Base-by-base conservation (phyloP, 805 yeast genomes). In the Ogataea degrootiae region DNA sequence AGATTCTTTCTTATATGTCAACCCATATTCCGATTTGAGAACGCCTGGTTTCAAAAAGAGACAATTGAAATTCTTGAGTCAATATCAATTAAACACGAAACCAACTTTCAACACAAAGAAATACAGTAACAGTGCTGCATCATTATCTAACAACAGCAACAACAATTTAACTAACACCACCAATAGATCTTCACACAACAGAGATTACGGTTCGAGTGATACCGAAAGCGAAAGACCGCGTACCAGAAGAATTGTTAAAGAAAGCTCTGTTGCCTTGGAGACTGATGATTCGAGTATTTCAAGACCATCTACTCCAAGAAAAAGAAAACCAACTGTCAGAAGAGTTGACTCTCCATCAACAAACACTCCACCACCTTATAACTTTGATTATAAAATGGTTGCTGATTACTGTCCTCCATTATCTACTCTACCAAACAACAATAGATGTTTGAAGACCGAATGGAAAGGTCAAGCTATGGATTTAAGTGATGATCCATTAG, bases 391-490 rank as follows among this genome's bases (percentile, higher is more conserved):
- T 75, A 85, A 82, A 61, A 69, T 80, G 26, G 69, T 91, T 47
- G 90, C 90, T 35, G 96, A 90, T 66, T 89, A 75, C 66, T 81
- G 88, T n/a, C 97, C 97, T 4, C 73, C 85, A 17, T 55, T 79
- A 14, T 59, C 72, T 2, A 73, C 85, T 1, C 71, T 91, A 52
- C 95, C 96, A 57, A 79, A 72, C 53, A 83, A 81, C 59, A 70
- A 76, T 47, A 82, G 85, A 69, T 82, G 88, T 54, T 73, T 91
- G 57, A 85, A 85, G 62, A 87, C 95, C 34, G 98, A 92, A 66
- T 92, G 99, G 99, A 92, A 91, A 70, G 99, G 98, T 11, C 96
- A 90, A 58, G 96, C 97, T 35, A 90, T 92, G 97, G 95, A 87
- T 65, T 75, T 92, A 47, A 74, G 84, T 16, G 59, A 67, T 33